A percentile compares a stretch with the other conserved stretches of the same genome.
Evolutionary conservation across 129 eudicot species (phyloP).

Genomic region (Escallonia herrerae): DNA sequence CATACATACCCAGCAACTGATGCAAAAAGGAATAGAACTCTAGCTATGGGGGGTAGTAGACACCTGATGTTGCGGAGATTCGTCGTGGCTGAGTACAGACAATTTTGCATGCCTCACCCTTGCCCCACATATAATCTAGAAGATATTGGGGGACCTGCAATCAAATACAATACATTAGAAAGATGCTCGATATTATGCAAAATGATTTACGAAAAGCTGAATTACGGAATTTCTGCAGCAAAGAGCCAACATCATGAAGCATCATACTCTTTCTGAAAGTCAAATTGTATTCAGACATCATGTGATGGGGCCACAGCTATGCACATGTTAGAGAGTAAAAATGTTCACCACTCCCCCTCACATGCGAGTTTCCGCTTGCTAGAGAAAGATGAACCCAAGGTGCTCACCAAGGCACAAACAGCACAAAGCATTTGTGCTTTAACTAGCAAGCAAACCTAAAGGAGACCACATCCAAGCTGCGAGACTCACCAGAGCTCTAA

Average conservation of each 20-base stretch:
- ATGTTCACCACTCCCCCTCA: too few relatives aligned
- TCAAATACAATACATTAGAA: not conserved
- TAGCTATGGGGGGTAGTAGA: not conserved
- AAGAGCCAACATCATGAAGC: too few relatives aligned
- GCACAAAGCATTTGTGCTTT: too few relatives aligned
- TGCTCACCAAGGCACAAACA: too few relatives aligned
- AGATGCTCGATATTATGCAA: not conserved
- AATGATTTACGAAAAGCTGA: not conserved
- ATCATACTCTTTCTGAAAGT: not conserved
- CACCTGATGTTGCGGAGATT: conserved; percentile 94
- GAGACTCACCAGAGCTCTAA: too few relatives aligned
- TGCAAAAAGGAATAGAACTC: not conserved
- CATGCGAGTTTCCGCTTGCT: too few relatives aligned
- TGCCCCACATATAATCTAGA: conserved; percentile 75
- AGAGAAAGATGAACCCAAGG: too few relatives aligned
- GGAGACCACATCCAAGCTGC: too few relatives aligned
- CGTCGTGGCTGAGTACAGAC: conserved; percentile 94
- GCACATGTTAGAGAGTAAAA: too few relatives aligned
- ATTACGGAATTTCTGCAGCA: not conserved
- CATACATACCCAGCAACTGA: conserved; percentile 3
- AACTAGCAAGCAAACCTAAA: too few relatives aligned
- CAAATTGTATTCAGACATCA: too few relatives aligned
- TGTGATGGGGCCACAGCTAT: too few relatives aligned
- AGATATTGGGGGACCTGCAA: conserved; percentile 85
- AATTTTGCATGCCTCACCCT: conserved; percentile 81